phyloP scores from a whole-genome alignment of 441 rosid species.

The Croton setiger region DNA sequence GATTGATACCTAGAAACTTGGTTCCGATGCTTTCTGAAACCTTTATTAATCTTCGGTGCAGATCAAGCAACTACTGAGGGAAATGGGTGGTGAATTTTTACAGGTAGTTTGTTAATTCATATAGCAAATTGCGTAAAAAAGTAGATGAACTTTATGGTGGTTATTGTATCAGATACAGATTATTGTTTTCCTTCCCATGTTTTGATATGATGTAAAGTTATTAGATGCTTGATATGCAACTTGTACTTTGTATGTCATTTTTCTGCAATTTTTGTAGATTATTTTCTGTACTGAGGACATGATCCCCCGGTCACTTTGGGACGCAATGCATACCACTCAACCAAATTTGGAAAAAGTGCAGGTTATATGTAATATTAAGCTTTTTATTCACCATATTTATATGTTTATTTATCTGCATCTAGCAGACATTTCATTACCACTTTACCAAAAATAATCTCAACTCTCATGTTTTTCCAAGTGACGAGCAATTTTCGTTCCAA shows the following conservation, averaged over 20 bases:
- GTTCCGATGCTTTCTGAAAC: constrained; percentile 8
- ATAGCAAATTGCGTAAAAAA: neutral
- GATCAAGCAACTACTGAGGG: constrained; percentile 64
- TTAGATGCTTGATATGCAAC: constrained; percentile 2
- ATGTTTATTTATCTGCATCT: neutral
- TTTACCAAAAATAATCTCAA: neutral
- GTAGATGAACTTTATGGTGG: too few relatives aligned
- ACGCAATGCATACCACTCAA: constrained; percentile 71
- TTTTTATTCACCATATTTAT: neutral
- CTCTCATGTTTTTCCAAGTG: neutral
- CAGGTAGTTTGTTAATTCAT: constrained; percentile 38
- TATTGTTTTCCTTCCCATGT: neutral
- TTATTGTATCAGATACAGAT: neutral
- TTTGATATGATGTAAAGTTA: neutral
- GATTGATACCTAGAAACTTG: constrained; percentile 1
- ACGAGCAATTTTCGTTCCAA: neutral
- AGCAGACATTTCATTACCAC: neutral
- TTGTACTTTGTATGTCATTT: neutral
- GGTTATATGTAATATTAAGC: constrained; percentile 33
- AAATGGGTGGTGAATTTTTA: constrained; percentile 78
- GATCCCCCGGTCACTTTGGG: constrained; percentile 69
- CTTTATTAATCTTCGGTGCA: constrained; percentile 20
- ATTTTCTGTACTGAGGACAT: constrained; percentile 68
- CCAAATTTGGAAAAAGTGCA: constrained; percentile 50
- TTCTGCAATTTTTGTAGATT: constrained; percentile 35